Evolutionary conservation across 1,139 yeast genomes (phyloP), one percentile per base, ranked within the genome.

Genomic region (Debaryomyces robertsiae): DNA sequence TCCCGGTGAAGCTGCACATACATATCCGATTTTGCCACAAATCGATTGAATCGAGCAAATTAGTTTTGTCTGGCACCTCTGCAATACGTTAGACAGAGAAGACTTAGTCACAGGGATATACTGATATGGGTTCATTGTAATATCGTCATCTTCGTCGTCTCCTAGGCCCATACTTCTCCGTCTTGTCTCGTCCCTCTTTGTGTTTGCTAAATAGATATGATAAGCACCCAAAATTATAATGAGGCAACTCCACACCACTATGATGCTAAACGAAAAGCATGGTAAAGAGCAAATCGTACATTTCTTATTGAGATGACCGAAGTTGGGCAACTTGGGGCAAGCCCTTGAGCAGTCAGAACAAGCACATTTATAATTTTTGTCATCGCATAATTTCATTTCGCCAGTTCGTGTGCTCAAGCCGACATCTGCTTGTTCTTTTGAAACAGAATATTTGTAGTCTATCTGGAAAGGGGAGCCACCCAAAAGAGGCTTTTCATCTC

Each of bases 381-480:
- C 86, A 49, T 81, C 76, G 58, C 98, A 93, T n/a, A 61, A 41
- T 46, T 71, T 69, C 45, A 75, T 66, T 1, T 61, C 53, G 1
- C 73, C 70, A 5, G 50, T 30, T 38, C 69, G 47, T 34, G 66
- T 52, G 4, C 25, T 30, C 25, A 67, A 44, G 1, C 63, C 67
- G 2, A 48, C 43, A 1, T 51, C 41, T 9, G 59, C 46, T 0
- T 50, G 44, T 16, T 58, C 58, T n/a, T 60, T 56, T 14, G 45
- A 40, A 3, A 50, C 23, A 9, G 63, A 65, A 67, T 80, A 87
- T 6, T 73, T 66, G 58, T 81, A 90, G 58, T 91, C 84, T 50
- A 93, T 91, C 58, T 93, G 98, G 58, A 93, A 90, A 0, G 98
- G 97, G 0, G 96, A 88, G 0, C 98, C 98, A 1, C 98, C 98